Percentiles rank a stretch among this genome's conserved stretches.
These are phyloP conservation scores for Neoboletus subvelutipes DNA, from an alignment of 768 basidiomycete genomes.

Conservation along the genomic window DNA sequence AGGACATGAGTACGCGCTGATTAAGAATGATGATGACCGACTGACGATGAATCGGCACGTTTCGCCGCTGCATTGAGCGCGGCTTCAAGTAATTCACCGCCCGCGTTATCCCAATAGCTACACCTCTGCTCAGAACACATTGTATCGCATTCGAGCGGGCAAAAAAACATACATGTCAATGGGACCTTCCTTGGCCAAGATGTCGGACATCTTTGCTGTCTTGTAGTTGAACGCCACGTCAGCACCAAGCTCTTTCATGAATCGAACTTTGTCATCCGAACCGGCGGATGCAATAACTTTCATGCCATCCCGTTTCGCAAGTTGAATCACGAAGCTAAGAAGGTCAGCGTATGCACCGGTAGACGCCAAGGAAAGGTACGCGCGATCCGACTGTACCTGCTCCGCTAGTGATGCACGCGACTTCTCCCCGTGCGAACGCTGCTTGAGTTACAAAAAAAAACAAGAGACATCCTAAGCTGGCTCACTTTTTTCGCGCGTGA, in stretches of 20 bases:
- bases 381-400: constrained; percentile 59
- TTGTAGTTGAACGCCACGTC: constrained; percentile 79
- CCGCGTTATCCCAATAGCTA: constrained; percentile 49
- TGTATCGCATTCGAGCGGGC: neutral
- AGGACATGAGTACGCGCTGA: neutral
- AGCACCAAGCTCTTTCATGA: constrained; percentile 57
- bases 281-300: constrained; percentile 75
- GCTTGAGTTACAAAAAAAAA: neutral
- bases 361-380: constrained; percentile 18
- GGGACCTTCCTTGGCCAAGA: constrained; percentile 56
- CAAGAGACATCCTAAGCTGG: neutral
- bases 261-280: constrained; percentile 70
- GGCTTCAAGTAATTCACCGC: constrained; percentile 57
- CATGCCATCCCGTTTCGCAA: constrained; percentile 50
- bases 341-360: neutral
- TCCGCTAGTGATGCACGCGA: constrained; percentile 48
- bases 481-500: constrained; percentile 27
- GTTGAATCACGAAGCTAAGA: constrained; percentile 46
- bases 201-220: constrained; percentile 48
- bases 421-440: constrained; percentile 41
- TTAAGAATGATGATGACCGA: neutral
- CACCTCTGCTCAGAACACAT: neutral
- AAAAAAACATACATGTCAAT: constrained; percentile 45
- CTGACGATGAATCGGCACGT: constrained; percentile 49
- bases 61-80: constrained; percentile 47